These are phyloP conservation scores for Microcyclosporella mali DNA, from an alignment of 2,329 filamentous ascomycete genomes.

Conservation along the genomic window DNA sequence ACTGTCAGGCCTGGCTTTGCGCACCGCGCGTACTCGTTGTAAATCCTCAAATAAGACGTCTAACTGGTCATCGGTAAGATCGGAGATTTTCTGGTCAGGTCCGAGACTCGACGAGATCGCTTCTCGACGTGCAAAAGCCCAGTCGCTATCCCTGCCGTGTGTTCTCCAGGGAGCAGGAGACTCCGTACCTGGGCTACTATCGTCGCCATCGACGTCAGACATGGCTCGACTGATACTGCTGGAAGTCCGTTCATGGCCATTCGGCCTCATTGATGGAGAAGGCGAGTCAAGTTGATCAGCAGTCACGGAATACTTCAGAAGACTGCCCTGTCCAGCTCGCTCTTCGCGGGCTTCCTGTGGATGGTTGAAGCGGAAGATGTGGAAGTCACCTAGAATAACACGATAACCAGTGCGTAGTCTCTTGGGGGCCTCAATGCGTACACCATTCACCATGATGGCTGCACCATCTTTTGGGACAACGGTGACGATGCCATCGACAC, in stretches of 20 bases:
- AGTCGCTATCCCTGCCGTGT: conserved; percentile 73
- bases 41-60: conserved; percentile 92
- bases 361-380: conserved; percentile 98
- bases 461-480: conserved; percentile 85
- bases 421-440: conserved; percentile 78
- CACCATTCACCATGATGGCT: conserved; percentile 95
- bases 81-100: conserved; percentile 83
- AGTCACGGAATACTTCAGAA: conserved; percentile 74
- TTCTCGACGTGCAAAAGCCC: conserved; percentile 87
- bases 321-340: conserved; percentile 66
- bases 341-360: conserved; percentile 93
- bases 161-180: conserved; percentile 63
- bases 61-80: conserved; percentile 86
- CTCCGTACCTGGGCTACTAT: conserved; percentile 65
- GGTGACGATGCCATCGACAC: conserved; percentile 87
- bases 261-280: conserved; percentile 42
- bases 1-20: conserved; percentile 60
- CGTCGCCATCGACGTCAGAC: conserved; percentile 70
- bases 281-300: conserved; percentile 60
- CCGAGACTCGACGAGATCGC: conserved; percentile 88
- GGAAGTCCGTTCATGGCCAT: conserved; percentile 64
- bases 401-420: conserved; percentile 86
- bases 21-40: conserved; percentile 76
- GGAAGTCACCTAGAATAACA: conserved; percentile 94
- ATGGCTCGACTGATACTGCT: conserved; percentile 64